Percentiles rank a stretch among this genome's conserved stretches.
phyloP scores from a whole-genome alignment of 768 basidiomycete genomes.

The Neoboletus brunneissimus region DNA sequence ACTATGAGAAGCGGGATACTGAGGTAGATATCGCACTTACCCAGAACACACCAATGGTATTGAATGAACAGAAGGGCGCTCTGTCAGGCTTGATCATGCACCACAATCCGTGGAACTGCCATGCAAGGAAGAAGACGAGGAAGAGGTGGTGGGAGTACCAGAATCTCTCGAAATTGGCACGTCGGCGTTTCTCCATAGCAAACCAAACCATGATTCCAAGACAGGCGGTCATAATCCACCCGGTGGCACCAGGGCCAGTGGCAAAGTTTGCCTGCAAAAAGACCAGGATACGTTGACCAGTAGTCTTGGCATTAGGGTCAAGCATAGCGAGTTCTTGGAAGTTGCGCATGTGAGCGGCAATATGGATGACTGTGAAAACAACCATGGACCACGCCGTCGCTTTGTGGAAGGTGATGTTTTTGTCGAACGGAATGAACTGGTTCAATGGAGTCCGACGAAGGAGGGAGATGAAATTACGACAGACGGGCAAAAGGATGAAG shows the following conservation, averaged over 20 bases:
- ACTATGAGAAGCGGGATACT: constrained; percentile 4
- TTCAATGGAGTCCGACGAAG: constrained; percentile 84
- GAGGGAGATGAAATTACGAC: constrained; percentile 90
- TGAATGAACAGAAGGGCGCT: constrained; percentile 82
- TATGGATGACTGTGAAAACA: constrained; percentile 70
- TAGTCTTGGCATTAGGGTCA: constrained; percentile 50
- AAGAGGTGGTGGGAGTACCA: constrained; percentile 91
- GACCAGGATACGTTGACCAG: constrained; percentile 55
- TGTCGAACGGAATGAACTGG: constrained; percentile 88
- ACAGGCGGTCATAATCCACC: constrained; percentile 81
- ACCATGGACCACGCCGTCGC: constrained; percentile 91
- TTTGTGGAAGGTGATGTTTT: constrained; percentile 89
- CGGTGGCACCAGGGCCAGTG: constrained; percentile 79
- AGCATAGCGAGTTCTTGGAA: constrained; percentile 63
- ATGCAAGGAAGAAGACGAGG: constrained; percentile 87
- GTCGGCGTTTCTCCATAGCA: constrained; percentile 75
- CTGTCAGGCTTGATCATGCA: constrained; percentile 94
- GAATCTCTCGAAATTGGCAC: constrained; percentile 81
- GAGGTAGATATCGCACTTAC: constrained; percentile 40
- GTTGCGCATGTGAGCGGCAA: constrained; percentile 83
- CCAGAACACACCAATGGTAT: constrained; percentile 93
- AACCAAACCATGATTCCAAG: constrained; percentile 83
- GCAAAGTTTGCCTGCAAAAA: constrained; percentile 79
- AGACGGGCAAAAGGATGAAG: constrained; percentile 93
- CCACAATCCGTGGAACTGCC: constrained; percentile 97